A percentile compares a stretch with the other conserved stretches of the same genome.
Evolutionary conservation across 345 rosid species (phyloP).

Genomic region (Zanthoxylum bungeanum): DNA sequence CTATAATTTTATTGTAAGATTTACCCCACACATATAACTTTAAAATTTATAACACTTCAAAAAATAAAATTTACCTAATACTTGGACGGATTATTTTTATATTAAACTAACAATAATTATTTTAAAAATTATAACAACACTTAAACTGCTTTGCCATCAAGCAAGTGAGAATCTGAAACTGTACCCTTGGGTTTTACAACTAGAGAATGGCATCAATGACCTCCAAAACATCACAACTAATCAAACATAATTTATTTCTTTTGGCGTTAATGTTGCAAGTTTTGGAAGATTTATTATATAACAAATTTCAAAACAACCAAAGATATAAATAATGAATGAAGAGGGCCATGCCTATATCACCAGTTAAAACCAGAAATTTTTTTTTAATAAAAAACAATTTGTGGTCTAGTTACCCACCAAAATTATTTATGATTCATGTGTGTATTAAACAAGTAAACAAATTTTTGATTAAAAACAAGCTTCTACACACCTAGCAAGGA

Average conservation of each 20-base stretch:
- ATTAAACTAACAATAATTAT: too few species aligned
- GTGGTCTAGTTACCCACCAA: background rate
- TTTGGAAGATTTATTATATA: background rate
- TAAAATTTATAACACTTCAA: too few species aligned
- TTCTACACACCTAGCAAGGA: background rate
- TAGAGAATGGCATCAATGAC: background rate
- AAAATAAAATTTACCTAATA: too few species aligned
- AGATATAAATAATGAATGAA: background rate
- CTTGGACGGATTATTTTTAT: background rate
- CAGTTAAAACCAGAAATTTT: background rate
- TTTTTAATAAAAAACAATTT: too few species aligned
- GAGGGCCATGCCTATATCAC: background rate
- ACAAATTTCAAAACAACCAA: background rate
- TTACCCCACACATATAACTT: too few species aligned
- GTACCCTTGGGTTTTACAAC: background rate
- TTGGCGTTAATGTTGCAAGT: background rate
- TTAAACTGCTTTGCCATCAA: background rate
- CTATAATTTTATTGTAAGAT: too few species aligned
- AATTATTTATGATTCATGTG: background rate
- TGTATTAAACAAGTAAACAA: background rate
- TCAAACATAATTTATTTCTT: too few species aligned
- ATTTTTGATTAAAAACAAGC: background rate
- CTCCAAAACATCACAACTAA: rapidly evolving
- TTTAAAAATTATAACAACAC: too few species aligned
- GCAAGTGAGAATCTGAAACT: background rate